Conservation (phyloP, 257 asterid species). For the Salvia rosmarinus region DNA sequence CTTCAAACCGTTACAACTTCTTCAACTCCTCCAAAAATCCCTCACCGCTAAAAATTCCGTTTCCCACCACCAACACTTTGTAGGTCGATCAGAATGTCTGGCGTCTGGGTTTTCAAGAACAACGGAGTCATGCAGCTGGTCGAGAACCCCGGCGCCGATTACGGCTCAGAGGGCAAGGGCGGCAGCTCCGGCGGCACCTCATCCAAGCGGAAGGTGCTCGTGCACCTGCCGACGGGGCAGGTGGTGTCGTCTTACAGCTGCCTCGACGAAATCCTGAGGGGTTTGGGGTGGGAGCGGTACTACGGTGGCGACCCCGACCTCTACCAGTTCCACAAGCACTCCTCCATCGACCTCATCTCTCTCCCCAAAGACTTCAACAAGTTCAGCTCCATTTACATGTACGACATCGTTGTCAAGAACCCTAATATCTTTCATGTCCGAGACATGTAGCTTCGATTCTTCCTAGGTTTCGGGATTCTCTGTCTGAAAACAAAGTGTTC, state of each 20-base stretch:
- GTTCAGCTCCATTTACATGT: conserved; percentile 81
- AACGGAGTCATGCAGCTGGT: conserved; percentile 75
- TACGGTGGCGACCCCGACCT: conserved; percentile 69
- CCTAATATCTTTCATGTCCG: conserved; percentile 87
- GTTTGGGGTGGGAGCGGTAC: conserved; percentile 87
- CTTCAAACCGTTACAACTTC: conserved; percentile 30
- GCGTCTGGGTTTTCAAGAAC: conserved; percentile 83
- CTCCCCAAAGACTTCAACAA: conserved; percentile 69
- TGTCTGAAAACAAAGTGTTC: not conserved
- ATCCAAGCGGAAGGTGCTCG: conserved; percentile 62
- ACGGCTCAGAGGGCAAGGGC: conserved; percentile 25
- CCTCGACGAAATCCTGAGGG: conserved; percentile 61
- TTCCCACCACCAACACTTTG: not conserved
- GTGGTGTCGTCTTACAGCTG: conserved; percentile 62
- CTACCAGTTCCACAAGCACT: conserved; percentile 72
- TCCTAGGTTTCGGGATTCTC: not conserved
- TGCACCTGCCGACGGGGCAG: conserved; percentile 70
- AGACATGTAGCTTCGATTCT: conserved; percentile 39
- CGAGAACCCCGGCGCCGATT: conserved; percentile 56
- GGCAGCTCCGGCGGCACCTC: conserved; percentile 20
- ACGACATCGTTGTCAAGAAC: conserved; percentile 86
- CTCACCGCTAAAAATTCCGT: not conserved
- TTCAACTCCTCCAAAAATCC: not conserved
- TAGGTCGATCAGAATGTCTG: conserved; percentile 51
- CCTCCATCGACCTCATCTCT: conserved; percentile 83